Conservation (phyloP, 495 filamentous ascomycete species). For the Penicillium desertorum region DNA sequence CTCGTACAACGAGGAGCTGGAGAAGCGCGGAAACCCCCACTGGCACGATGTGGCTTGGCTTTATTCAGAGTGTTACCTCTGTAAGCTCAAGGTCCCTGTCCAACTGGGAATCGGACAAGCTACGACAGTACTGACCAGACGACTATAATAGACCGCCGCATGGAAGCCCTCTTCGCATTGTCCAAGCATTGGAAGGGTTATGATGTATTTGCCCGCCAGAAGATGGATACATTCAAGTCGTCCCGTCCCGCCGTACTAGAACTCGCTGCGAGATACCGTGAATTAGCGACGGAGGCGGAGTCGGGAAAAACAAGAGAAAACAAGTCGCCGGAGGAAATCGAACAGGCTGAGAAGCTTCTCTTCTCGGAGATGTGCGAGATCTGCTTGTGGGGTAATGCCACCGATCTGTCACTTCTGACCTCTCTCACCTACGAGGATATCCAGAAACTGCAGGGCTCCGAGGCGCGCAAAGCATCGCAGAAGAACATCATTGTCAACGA, state of each 20-base stretch:
- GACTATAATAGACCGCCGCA: conserved; percentile 56
- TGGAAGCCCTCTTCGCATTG: conserved; percentile 70
- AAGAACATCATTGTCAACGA: conserved; percentile 90
- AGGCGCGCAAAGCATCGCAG: conserved; percentile 79
- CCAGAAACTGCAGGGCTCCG: conserved; percentile 87
- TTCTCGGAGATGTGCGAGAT: conserved; percentile 96
- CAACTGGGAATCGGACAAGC: neutral
- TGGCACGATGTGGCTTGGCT: conserved; percentile 90
- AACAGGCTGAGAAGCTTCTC: conserved; percentile 69
- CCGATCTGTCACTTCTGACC: conserved; percentile 87
- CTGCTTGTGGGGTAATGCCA: conserved; percentile 97
- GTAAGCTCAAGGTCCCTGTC: conserved; percentile 53
- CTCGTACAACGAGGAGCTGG: conserved; percentile 85
- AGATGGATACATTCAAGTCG: conserved; percentile 88
- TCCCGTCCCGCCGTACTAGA: conserved; percentile 90
- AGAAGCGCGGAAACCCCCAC: conserved; percentile 65
- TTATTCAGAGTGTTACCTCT: conserved; percentile 91
- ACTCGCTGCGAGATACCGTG: conserved; percentile 72
- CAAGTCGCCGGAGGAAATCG: conserved; percentile 50
- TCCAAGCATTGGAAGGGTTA: conserved; percentile 87
- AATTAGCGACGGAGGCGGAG: conserved; percentile 58
- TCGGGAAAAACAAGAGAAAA: conserved; percentile 32
- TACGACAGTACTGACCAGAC: conserved; percentile 18
- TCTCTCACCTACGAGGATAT: conserved; percentile 92
- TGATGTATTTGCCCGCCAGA: conserved; percentile 88